Conservation (phyloP, 345 rosid species). For the Psidium friedrichsthalianum region DNA sequence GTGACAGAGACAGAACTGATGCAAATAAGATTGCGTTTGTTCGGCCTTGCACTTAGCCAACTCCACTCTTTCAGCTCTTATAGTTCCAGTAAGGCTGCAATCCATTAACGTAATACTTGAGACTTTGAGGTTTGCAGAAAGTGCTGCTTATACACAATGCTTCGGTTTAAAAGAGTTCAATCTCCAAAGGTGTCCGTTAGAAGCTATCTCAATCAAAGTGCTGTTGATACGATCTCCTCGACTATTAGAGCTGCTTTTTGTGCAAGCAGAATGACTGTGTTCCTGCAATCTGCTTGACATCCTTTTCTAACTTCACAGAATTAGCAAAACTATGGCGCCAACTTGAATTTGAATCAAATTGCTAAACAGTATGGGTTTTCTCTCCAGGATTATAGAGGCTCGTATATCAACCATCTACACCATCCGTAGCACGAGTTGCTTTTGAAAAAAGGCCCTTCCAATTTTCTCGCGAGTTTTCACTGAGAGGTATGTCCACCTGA, state of each 20-base stretch:
- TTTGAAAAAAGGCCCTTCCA: not conserved
- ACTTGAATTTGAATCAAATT: not conserved
- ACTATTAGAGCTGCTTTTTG: not conserved
- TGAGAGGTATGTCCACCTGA: not conserved
- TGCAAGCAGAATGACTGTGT: not conserved
- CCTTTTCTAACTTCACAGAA: not conserved
- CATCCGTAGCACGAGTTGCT: not conserved
- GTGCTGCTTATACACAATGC: rapidly evolving
- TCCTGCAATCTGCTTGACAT: not conserved
- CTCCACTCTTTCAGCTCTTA: no score
- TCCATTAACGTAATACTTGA: no score
- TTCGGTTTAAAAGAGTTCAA: not conserved
- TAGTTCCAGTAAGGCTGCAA: no score
- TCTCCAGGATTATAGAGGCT: not conserved
- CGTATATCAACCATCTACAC: not conserved
- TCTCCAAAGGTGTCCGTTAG: not conserved
- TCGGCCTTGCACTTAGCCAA: no score
- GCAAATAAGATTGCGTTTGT: no score
- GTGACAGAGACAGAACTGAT: no score
- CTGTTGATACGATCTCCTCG: not conserved
- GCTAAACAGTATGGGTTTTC: not conserved
- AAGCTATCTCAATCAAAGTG: not conserved
- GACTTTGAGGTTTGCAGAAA: no score
- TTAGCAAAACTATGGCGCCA: not conserved
- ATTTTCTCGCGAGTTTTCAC: no score